Base-by-base conservation (phyloP, 2,329 filamentous ascomycete genomes). In the Aspergillus pseudonomiae region DNA sequence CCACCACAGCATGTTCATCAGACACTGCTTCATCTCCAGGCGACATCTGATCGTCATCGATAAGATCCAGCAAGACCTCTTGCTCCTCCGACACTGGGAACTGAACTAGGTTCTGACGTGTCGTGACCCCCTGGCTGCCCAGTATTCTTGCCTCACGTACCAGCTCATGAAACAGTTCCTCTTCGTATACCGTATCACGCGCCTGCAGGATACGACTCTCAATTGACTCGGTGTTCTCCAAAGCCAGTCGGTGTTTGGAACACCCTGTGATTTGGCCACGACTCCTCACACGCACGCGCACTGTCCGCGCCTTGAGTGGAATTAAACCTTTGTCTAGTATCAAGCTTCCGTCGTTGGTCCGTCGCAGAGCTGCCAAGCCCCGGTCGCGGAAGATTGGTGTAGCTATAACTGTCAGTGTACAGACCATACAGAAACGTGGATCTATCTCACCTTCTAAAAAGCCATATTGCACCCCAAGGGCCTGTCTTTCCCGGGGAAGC, bases 91-190 rank as follows among this genome's bases (percentile, higher is more conserved):
- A 81, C 1, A 87, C 75, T 3, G 83, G 79, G 70, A 88, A 87
- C 11, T 82, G 81, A 48, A 93, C 82, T 3, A 83, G 79, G 30
- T 86, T 80, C 16, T 85, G 87, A 41, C 87, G 84, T 16, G 89
- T 85, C 30, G 84, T 85, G 14, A 97, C 89, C 11, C 89, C 87
- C 64, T 91, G 89, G 12, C 89, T 88, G 3, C 89, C 84, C 26
- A 97, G 82, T 0, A 85, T 84, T 19, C 93, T 89, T 0, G 91
- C 89, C 78, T 99, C 95, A 21, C 92, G 86, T 59, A 90, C 89
- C 64, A 98, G 83, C 78, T 99, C 95, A 70, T 96, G 89, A 85
- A 93, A 97, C 1, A 99, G 81, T 74, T 99, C 95, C 2, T 89
- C 85, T 41, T 87, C 83, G 30, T 83, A 81, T 6, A 87, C 78